Evolutionary conservation across 1,284 basidiomycete genomes (phyloP).

Genomic region (Rhizoctonia solani): DNA sequence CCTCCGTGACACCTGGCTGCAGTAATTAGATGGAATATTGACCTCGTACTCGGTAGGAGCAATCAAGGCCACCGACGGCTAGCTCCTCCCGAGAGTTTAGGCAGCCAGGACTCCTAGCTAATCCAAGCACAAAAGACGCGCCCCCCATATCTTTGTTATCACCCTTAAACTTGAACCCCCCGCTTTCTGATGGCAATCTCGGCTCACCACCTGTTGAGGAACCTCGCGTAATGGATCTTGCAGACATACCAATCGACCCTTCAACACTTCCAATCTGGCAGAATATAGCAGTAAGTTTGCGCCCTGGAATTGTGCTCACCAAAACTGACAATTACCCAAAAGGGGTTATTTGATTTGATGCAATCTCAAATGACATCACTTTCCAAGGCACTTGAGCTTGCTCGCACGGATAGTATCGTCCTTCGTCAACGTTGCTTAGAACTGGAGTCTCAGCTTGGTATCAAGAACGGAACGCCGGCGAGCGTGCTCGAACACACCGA

Average conservation of each 20-base stretch:
- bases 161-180: conserved; percentile 22
- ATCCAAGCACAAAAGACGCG: neutral
- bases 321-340: neutral
- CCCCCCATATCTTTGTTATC: conserved; percentile 6
- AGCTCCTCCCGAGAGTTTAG: neutral
- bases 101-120: neutral
- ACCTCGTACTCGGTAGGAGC: neutral
- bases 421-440: conserved; percentile 19
- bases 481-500: neutral
- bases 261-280: conserved; percentile 14
- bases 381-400: conserved; percentile 15
- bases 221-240: neutral
- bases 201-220: neutral
- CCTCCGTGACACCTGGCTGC: neutral
- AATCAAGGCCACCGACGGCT: neutral
- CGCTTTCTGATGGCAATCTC: conserved; percentile 1
- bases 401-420: conserved; percentile 8
- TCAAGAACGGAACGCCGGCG: neutral
- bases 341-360: conserved; percentile 33
- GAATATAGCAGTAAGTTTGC: conserved; percentile 13
- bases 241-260: neutral
- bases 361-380: conserved; percentile 22
- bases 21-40: neutral
- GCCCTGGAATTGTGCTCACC: neutral
- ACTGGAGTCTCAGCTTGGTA: conserved; percentile 12